These are phyloP conservation scores for Buddleja alternifolia DNA, from an alignment of 257 asterid species.

Conservation along the genomic window DNA sequence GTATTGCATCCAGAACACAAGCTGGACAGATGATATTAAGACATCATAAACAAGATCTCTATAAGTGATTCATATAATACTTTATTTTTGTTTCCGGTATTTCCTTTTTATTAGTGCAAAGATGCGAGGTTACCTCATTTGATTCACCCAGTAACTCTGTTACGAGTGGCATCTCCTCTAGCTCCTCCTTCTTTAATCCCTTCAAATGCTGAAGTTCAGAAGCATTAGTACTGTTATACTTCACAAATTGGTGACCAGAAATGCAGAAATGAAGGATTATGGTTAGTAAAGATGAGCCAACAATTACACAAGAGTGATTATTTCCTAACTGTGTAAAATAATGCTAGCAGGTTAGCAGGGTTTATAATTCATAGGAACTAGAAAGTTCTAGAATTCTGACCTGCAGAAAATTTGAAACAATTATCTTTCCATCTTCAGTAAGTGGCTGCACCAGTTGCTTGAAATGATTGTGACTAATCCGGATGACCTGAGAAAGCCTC, in stretches of 20 bases:
- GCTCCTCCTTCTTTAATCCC: constrained; percentile 60
- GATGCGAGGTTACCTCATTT: constrained; percentile 57
- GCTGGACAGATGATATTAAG: neutral
- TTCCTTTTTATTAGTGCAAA: constrained; percentile 9
- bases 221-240: constrained; percentile 25
- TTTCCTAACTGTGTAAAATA: constrained; percentile 18
- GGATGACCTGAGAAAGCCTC: constrained; percentile 90
- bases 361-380: constrained; percentile 9
- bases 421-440: constrained; percentile 60
- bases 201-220: constrained; percentile 63
- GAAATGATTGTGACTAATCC: constrained; percentile 90
- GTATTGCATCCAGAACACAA: neutral
- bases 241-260: constrained; percentile 15
- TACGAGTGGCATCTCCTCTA: constrained; percentile 72
- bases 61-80: neutral
- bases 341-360: constrained; percentile 8
- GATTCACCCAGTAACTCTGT: constrained; percentile 64
- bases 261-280: neutral
- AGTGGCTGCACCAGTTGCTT: constrained; percentile 81
- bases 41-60: neutral
- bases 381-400: constrained; percentile 41
- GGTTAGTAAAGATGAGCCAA: constrained; percentile 17
- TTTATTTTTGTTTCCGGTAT: too few relatives aligned
- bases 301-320: neutral
- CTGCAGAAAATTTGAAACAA: constrained; percentile 78